These are phyloP conservation scores for Spathaspora hagerdaliae DNA, from an alignment of 805 yeast genomes.

Conservation along the genomic window DNA sequence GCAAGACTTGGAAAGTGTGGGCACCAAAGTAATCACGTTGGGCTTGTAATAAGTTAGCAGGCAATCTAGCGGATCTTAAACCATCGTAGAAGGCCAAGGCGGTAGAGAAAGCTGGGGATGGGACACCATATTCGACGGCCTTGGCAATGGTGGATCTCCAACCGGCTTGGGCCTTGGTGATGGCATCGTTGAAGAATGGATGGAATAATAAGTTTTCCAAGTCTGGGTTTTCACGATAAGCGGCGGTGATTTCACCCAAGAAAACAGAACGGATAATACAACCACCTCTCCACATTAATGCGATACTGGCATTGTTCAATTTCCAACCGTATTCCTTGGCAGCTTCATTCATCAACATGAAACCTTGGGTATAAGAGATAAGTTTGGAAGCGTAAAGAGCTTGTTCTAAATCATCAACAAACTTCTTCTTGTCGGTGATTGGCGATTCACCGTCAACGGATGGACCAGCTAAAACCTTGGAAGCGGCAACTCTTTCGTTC, in stretches of 20 bases:
- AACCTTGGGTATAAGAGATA: constrained; percentile 98
- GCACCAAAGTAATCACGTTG: constrained; percentile 99
- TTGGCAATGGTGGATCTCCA: constrained; percentile 88
- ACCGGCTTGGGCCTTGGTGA: constrained; percentile 87
- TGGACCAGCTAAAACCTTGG: constrained; percentile 79
- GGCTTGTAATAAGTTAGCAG: constrained; percentile 98
- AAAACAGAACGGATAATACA: constrained; percentile 98
- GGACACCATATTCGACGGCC: constrained; percentile 84
- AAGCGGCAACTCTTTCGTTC: constrained; percentile 84
- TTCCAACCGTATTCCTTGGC: constrained; percentile 96
- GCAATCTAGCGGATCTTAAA: constrained; percentile 91
- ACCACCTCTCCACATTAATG: constrained; percentile 99
- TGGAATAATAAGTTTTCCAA: constrained; percentile 94
- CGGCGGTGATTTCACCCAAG: constrained; percentile 94
- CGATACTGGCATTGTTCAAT: constrained; percentile 96
- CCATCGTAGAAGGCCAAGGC: constrained; percentile 98
- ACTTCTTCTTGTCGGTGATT: constrained; percentile 71
- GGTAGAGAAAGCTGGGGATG: constrained; percentile 96
- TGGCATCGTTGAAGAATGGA: constrained; percentile 89
- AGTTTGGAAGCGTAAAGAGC: constrained; percentile 98
- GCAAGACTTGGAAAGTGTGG: constrained; percentile 94
- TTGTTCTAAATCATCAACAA: constrained; percentile 93
- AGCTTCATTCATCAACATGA: constrained; percentile 98
- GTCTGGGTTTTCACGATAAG: constrained; percentile 90
- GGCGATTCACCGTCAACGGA: constrained; percentile 53